phyloP scores from a whole-genome alignment of 1,139 yeast species.

The Protomyces inouyei region DNA sequence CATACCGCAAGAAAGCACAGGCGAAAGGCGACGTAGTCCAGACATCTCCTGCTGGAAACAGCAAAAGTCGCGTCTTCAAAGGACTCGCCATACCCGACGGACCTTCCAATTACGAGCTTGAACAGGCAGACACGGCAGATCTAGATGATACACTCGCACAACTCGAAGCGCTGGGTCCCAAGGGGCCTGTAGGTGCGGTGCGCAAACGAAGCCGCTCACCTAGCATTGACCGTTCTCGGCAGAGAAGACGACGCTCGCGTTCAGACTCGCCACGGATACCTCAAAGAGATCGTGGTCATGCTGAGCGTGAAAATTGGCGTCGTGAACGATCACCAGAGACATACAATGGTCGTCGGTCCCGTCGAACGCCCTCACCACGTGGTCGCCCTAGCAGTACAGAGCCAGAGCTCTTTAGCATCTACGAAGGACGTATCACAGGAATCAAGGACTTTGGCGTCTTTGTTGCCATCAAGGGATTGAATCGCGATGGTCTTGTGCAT shows the following conservation, averaged over 20 bases:
- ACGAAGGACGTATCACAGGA: conserved; percentile 57
- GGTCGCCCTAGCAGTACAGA: conserved; percentile 35
- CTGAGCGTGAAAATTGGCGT: not conserved
- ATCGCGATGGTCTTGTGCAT: conserved; percentile 66
- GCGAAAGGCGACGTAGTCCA: not conserved
- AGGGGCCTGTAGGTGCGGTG: not conserved
- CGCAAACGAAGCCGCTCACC: conserved; percentile 4
- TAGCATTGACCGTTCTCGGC: not conserved
- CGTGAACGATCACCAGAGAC: not conserved
- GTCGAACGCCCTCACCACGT: not conserved
- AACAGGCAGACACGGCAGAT: not conserved
- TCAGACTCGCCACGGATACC: not conserved
- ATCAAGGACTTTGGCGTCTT: conserved; percentile 75
- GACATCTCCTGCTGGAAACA: not conserved
- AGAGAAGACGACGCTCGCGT: not conserved
- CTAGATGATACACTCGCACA: conserved; percentile 11
- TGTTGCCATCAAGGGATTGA: conserved; percentile 47
- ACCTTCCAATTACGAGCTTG: conserved; percentile 18
- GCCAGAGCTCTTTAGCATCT: conserved; percentile 47
- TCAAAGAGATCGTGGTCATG: not conserved
- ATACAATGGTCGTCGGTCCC: not conserved
- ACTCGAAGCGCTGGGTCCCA: conserved; percentile 20
- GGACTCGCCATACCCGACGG: conserved; percentile 28
- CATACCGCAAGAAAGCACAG: conserved; percentile 32
- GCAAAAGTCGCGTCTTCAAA: conserved; percentile 27